Evolutionary conservation across 768 basidiomycete genomes (phyloP).

Genomic region (Mycena amicta): DNA sequence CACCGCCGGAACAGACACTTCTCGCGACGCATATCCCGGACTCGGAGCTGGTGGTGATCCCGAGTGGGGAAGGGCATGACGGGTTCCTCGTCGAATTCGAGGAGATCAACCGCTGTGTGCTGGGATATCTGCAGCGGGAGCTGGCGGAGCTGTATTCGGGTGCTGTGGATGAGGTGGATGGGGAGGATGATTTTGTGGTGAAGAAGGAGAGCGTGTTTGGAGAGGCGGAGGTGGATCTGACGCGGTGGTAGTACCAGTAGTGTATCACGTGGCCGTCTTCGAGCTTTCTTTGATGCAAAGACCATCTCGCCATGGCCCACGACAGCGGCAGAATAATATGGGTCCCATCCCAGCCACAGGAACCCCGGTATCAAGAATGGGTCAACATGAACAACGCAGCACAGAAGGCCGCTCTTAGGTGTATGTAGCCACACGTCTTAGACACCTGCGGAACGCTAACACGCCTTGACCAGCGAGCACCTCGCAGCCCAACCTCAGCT

Average conservation of each 20-base stretch:
- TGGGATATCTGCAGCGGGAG: conserved; percentile 69
- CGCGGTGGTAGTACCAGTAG: conserved; percentile 64
- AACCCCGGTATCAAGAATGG: too few relatives aligned
- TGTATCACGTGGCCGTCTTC: background rate
- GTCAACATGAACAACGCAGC: background rate
- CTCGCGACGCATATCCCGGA: conserved; percentile 80
- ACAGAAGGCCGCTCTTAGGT: background rate
- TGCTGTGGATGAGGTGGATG: conserved; percentile 36
- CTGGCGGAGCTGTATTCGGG: conserved; percentile 68
- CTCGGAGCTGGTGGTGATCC: conserved; percentile 80
- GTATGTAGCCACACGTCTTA: background rate
- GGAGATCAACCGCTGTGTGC: conserved; percentile 80
- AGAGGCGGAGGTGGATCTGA: conserved; percentile 93
- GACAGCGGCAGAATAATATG: background rate
- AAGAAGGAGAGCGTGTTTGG: conserved; percentile 96
- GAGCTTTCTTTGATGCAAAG: too few relatives aligned
- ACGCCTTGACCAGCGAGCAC: background rate
- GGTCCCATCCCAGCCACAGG: background rate
- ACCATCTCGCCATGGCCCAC: too few relatives aligned
- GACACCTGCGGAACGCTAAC: too few relatives aligned
- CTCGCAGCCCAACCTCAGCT: background rate
- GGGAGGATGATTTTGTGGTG: conserved; percentile 64
- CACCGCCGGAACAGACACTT: conserved; percentile 83
- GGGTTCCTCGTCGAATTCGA: conserved; percentile 97
- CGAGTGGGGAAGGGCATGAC: conserved; percentile 90